phyloP scores from a whole-genome alignment of 2,329 filamentous ascomycete genomes.

The Graphiopsis chlorocephala region DNA sequence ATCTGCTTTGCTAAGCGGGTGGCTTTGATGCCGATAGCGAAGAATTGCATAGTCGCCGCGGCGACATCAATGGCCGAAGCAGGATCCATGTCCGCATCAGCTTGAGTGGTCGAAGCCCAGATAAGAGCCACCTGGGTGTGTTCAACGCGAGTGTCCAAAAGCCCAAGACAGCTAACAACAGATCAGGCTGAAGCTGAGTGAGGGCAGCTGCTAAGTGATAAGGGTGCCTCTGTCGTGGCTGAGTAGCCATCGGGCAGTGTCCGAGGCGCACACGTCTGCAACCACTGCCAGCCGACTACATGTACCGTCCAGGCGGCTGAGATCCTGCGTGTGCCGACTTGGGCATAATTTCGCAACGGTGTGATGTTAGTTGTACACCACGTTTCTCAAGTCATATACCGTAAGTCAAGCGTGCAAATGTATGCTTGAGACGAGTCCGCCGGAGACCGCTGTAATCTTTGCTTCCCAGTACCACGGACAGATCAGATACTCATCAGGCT shows the following conservation, averaged over 20 bases:
- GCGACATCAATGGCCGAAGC: not conserved
- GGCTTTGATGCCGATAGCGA: slow-evolving; percentile 2
- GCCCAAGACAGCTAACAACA: not conserved
- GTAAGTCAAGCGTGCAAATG: not conserved
- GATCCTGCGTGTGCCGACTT: not conserved
- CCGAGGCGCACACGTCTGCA: not conserved
- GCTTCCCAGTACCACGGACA: not conserved
- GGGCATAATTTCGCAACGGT: not conserved
- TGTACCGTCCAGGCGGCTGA: too few relatives aligned
- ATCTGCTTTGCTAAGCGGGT: slow-evolving; percentile 2
- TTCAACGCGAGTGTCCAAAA: not conserved
- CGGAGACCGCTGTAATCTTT: not conserved
- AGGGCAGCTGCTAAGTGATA: not conserved
- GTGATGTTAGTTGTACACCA: not conserved
- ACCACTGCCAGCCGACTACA: not conserved
- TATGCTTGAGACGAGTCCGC: not conserved
- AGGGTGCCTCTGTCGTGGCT: not conserved
- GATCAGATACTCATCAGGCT: not conserved
- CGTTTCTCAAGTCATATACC: not conserved
- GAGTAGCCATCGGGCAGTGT: not conserved
- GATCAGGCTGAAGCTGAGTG: not conserved
- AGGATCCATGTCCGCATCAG: not conserved
- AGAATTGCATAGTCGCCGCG: not conserved
- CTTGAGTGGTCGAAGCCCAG: not conserved
- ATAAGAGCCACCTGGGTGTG: not conserved